Percentiles rank a stretch among this genome's conserved stretches.
Evolutionary conservation across 1,139 yeast species (phyloP).

Genomic region (Geotrichum klebahnii): DNA sequence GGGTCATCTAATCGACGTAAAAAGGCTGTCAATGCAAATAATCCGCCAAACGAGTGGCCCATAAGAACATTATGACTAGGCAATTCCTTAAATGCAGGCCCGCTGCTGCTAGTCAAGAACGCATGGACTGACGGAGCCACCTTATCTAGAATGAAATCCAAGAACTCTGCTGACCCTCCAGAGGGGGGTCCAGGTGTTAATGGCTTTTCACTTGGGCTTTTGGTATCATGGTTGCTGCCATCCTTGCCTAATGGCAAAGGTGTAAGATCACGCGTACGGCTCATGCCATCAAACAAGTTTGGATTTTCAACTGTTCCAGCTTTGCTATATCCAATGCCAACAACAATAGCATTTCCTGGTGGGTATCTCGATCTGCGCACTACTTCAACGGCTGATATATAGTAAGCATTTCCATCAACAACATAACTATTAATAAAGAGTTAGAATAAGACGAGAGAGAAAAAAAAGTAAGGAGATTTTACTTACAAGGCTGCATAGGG

Average conservation of each 20-base stretch:
- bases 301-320: constrained; percentile 5
- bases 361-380: constrained; percentile 14
- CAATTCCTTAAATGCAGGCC: too few species aligned
- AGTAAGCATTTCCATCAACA: constrained; percentile 16
- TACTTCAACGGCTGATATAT: constrained; percentile 7
- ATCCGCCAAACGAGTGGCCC: constrained; percentile 18
- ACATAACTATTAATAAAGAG: constrained; percentile 4
- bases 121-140: constrained; percentile 8
- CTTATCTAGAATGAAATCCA: not conserved
- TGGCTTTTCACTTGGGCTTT: not conserved
- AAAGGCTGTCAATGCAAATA: constrained; percentile 9
- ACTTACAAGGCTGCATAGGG: constrained; percentile 5
- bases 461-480: not conserved
- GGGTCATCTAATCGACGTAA: not conserved
- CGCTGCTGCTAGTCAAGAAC: not conserved
- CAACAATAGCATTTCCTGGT: constrained; percentile 14
- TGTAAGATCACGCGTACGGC: constrained; percentile 9
- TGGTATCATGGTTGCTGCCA: not conserved
- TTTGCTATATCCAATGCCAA: constrained; percentile 12
- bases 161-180: not conserved
- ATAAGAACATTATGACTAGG: constrained; percentile 6
- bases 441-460: not conserved
- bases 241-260: not conserved
- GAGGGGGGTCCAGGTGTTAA: not conserved
- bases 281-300: constrained; percentile 4